Base-by-base conservation (phyloP, 139 green algal genomes). In the Micractinium conductrix region DNA sequence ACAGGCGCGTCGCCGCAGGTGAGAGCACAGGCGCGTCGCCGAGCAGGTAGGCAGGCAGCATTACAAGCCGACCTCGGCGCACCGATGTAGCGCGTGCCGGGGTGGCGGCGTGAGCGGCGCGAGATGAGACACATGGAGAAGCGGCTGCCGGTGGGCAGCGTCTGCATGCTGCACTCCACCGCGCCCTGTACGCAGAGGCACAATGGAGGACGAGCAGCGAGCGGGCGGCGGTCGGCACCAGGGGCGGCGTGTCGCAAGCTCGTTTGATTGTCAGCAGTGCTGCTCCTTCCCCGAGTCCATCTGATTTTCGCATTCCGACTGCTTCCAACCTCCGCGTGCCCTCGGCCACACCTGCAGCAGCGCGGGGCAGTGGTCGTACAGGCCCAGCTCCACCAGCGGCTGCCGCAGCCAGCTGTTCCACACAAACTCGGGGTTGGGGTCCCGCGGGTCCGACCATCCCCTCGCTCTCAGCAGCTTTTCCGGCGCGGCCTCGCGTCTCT, bases 11-110 rank as follows among this genome's bases (percentile, higher is more conserved):
- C 26, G 53, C 8, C 19, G 19, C 53, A 62, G 53, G 53, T 62
- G 10, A 5, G 7, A 30, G 65, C 16, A 30, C 14, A 62, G 8
- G 19, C 24, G 53, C 7, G 53, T 22, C 19, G 14, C 8, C 21
- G 33, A 22, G 65, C 35, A 43, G 63, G 63, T 8, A 12, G 17
- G 63, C 28, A 4, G 17, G 21, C 5, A 67, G 58, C 58, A 67
- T 19, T 9, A 30, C 58, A 67, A 33, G 58, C 16, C 9, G 58
- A 16, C 10, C 48, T 62, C 26, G 26, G 40, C 75, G 26, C 75
- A 81, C 75, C 78, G 37, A 98, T 94, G 92, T 98, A 99, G 30
- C 95, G 89, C 17, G 93, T 97, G 72, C 97, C 97, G 4, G 95
- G 93, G 84, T 99, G 97, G 79, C 98, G 89, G 42, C 96, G 81